Base-by-base conservation (phyloP, 2,329 filamentous ascomycete species). In the Basipetospora chlamydospora region DNA sequence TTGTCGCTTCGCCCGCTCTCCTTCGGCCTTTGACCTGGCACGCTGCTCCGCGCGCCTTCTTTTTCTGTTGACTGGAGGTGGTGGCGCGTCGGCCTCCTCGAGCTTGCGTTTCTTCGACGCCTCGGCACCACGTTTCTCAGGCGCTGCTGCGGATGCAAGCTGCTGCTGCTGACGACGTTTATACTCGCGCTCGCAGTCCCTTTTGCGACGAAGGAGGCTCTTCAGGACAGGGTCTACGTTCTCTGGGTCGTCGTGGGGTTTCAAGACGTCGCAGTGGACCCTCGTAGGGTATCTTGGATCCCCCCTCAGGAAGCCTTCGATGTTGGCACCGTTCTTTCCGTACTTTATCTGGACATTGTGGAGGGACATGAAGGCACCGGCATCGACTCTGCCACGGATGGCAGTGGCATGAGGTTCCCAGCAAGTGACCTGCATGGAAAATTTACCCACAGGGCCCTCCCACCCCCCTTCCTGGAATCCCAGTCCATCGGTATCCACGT, bases 401-500 rank as follows among this genome's bases (percentile, higher is more conserved):
- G 60, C 72, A 1, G 51, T 46, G 2, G 75, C 72, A 52, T 94
- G 80, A 0, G 71, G 70, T 11, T 78, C 73, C 52, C 66, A 92
- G 20, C 81, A 65, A 20, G 74, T 80, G 17, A 95, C 57, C 46
- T 78, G 75, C 36, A 95, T 61, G 2, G 76, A 78, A 49, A 70
- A 62, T 47, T 77, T 75, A 2, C 86, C 87, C 45, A 62, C 78
- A 0, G 87, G 87, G 0, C 86, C 85, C 2, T 61, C 59, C 81
- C 82, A 93, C n/a, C 17, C 15, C 9, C 39, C 23, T 39, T 42
- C 13, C 38, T 40, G 15, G 44, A 50, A 35, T 44, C 35, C 41
- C 56, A 56, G 47, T 82, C 64, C 67, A 41, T 59, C 71, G 0
- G 59, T 53, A 44, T 79, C 72, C 4, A 68, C 69, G 32, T 73